Evolutionary conservation across 768 basidiomycete species (phyloP).

Genomic region (Lactarius psammicola): DNA sequence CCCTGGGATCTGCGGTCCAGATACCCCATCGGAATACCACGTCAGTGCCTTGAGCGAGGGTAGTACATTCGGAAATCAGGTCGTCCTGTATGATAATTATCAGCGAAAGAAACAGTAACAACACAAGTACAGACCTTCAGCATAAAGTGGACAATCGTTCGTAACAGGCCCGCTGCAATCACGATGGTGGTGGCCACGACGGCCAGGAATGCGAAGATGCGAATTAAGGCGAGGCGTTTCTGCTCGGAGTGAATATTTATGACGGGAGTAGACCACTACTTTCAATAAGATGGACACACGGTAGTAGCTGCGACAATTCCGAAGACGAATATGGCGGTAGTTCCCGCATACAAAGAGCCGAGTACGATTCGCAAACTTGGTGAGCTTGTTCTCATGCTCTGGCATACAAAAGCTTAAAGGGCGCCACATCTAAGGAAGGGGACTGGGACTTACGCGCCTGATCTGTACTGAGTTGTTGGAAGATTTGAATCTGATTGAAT

Average conservation of each 20-base stretch:
- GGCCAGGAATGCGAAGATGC: conserved; percentile 55
- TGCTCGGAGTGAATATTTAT: conserved; percentile 15
- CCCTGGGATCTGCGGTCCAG: conserved; percentile 33
- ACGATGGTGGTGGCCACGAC: conserved; percentile 48
- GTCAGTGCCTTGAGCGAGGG: conserved; percentile 38
- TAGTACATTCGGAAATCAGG: conserved; percentile 55
- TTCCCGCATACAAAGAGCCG: conserved; percentile 54
- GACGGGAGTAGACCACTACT: not conserved
- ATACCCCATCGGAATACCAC: conserved; percentile 35
- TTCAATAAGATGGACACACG: conserved; percentile 42
- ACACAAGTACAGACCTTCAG: conserved; percentile 50
- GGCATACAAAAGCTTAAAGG: conserved; percentile 33
- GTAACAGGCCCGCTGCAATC: conserved; percentile 51
- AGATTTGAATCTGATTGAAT: conserved; percentile 60
- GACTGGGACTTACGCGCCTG: conserved; percentile 44
- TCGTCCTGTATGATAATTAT: conserved; percentile 42
- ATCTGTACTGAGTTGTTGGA: conserved; percentile 51
- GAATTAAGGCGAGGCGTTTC: conserved; percentile 56
- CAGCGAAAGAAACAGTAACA: conserved; percentile 4
- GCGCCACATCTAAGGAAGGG: not conserved
- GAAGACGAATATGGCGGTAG: conserved; percentile 52
- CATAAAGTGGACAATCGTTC: conserved; percentile 62
- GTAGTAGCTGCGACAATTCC: conserved; percentile 51
- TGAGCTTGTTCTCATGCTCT: conserved; percentile 45
- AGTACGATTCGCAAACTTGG: conserved; percentile 56